Evolutionary conservation across 164 flowering plant species (phyloP).

Genomic region (Piper longum): DNA sequence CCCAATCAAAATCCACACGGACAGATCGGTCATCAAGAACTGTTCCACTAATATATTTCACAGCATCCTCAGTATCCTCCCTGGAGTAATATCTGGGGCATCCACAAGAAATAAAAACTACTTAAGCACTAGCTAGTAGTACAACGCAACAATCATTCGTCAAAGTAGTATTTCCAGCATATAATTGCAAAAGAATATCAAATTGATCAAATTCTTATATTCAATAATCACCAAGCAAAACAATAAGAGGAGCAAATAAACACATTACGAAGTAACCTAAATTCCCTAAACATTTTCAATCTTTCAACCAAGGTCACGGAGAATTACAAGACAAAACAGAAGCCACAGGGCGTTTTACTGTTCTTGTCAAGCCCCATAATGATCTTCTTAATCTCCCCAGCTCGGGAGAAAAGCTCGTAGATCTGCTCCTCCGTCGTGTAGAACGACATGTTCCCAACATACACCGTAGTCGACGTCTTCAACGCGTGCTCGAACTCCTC

Average conservation of each 20-base stretch:
- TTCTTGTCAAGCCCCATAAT: conserved; percentile 98
- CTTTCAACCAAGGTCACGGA: not conserved
- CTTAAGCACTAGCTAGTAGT: too few species aligned
- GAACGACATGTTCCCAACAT: conserved; percentile 90
- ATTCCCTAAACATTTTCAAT: not conserved
- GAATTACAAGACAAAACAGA: conserved; percentile 82
- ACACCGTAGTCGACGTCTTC: conserved; percentile 54
- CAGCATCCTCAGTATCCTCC: conserved; percentile 87
- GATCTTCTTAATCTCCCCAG: conserved; percentile 89
- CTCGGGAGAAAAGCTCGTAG: conserved; percentile 84
- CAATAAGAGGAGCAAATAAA: not conserved
- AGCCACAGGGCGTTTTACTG: conserved; percentile 92
- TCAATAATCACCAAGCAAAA: too few species aligned
- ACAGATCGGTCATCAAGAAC: conserved; percentile 96
- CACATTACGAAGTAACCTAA: not conserved
- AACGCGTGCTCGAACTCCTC: conserved; percentile 86
- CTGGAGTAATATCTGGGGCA: conserved; percentile 72
- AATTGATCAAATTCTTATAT: too few species aligned
- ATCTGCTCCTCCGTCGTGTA: conserved; percentile 96
- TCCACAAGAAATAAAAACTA: not conserved
- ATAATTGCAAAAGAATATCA: too few species aligned
- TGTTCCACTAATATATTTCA: conserved; percentile 92
- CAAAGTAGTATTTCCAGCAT: too few species aligned
- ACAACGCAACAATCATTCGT: too few species aligned
- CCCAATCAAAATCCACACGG: conserved; percentile 99